These are phyloP conservation scores for Beauveria pseudobassiana DNA, from an alignment of 2,329 filamentous ascomycete genomes.

Conservation along the genomic window DNA sequence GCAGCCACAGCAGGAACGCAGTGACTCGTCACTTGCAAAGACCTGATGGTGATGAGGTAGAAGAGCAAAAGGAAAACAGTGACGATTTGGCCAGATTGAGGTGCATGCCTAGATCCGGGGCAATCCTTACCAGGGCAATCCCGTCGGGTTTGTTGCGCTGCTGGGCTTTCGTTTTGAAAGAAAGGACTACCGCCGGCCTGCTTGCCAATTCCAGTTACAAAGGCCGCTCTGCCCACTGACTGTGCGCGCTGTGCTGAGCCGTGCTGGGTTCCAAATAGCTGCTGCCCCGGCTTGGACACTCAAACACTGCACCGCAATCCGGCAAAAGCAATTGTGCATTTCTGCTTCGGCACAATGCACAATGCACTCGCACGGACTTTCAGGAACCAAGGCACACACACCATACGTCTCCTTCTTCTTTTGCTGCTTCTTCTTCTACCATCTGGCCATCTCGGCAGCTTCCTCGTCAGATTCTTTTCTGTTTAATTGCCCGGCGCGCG, in stretches of 20 bases:
- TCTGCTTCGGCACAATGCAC: not conserved
- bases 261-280: not conserved
- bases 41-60: not conserved
- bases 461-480: not conserved
- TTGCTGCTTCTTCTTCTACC: not conserved
- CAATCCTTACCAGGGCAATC: not conserved
- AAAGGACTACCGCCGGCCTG: not conserved
- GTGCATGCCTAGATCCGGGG: not conserved
- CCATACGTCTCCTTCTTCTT: not conserved
- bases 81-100: not conserved
- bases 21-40: not conserved
- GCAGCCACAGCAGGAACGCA: not conserved
- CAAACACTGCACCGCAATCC: not conserved
- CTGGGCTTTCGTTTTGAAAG: not conserved
- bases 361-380: not conserved
- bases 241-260: not conserved
- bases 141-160: not conserved
- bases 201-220: not conserved
- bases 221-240: not conserved
- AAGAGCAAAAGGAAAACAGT: not conserved
- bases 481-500: not conserved
- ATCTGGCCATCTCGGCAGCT: not conserved
- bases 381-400: not conserved
- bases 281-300: not conserved
- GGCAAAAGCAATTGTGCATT: not conserved